Percentiles rank a stretch among this genome's conserved stretches.
Conservation (phyloP, 345 rosid genomes). For the Camelina neglecta region DNA sequence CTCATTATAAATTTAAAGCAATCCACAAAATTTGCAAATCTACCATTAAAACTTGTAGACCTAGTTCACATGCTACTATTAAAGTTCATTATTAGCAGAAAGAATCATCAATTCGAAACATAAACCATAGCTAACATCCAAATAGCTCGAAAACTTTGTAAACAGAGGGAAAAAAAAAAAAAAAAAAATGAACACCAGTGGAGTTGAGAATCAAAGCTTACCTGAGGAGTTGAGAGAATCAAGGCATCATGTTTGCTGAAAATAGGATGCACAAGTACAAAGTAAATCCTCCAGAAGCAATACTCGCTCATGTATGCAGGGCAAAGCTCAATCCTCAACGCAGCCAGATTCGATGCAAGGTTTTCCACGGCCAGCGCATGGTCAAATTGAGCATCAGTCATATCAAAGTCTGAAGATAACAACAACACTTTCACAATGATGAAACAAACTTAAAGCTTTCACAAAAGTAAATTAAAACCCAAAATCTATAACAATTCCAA, state of each 20-base stretch:
- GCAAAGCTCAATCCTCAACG: conserved; percentile 85
- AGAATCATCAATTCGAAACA: background rate
- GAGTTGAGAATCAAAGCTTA: conserved; percentile 40
- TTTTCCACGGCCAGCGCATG: conserved; percentile 79
- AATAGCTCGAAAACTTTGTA: background rate
- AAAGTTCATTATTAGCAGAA: background rate
- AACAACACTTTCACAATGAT: background rate
- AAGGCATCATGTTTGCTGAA: conserved; percentile 80
- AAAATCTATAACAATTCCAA: background rate
- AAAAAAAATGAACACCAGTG: background rate
- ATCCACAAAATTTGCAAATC: background rate
- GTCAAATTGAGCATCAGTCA: conserved; percentile 81
- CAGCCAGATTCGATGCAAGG: conserved; percentile 74
- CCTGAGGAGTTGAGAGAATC: conserved; percentile 83
- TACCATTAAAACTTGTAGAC: background rate
- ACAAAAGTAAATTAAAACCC: background rate
- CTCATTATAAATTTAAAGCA: background rate
- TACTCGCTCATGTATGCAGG: conserved; percentile 87
- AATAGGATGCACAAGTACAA: conserved; percentile 92
- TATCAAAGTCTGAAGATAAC: conserved; percentile 65
- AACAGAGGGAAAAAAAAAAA: background rate
- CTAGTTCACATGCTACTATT: background rate
- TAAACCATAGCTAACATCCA: background rate
- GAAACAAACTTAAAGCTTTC: background rate
- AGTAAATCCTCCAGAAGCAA: conserved; percentile 96